phyloP scores from a whole-genome alignment of 257 asterid genomes.

The Ocimum tenuiflorum region DNA sequence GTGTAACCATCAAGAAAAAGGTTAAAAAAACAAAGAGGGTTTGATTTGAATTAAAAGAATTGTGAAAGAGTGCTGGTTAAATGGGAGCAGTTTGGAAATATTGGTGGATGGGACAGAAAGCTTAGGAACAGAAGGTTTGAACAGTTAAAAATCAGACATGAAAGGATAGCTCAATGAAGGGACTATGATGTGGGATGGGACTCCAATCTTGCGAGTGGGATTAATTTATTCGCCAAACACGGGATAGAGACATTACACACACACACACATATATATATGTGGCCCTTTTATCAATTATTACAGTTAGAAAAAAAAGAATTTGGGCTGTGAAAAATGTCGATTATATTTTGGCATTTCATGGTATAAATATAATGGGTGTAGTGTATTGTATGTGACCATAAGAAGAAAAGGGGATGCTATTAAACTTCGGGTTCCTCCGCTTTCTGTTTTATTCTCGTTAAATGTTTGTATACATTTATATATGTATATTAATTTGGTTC shows the following conservation, averaged over 20 bases:
- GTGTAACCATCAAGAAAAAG: too few species aligned
- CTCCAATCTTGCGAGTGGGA: slow-evolving; percentile 19
- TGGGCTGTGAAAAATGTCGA: not conserved
- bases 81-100: slow-evolving; percentile 46
- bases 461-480: not conserved
- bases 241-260: too few species aligned
- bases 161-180: slow-evolving; percentile 52
- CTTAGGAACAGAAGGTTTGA: slow-evolving; percentile 66
- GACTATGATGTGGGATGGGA: slow-evolving; percentile 46
- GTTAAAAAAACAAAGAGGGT: not conserved
- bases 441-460: slow-evolving; percentile 24
- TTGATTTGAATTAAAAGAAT: not conserved
- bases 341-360: not conserved
- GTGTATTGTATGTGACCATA: slow-evolving; percentile 9
- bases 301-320: too few species aligned
- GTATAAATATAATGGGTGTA: not conserved
- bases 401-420: not conserved
- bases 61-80: slow-evolving; percentile 23
- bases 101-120: slow-evolving; percentile 75
- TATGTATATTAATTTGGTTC: not conserved
- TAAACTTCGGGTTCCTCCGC: slow-evolving; percentile 36
- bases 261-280: too few species aligned
- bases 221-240: too few species aligned
- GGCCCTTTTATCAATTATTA: not conserved
- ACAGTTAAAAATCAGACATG: slow-evolving; percentile 51